These are phyloP conservation scores for Austroboletus eburneus DNA, from an alignment of 768 basidiomycete genomes.

Conservation along the genomic window DNA sequence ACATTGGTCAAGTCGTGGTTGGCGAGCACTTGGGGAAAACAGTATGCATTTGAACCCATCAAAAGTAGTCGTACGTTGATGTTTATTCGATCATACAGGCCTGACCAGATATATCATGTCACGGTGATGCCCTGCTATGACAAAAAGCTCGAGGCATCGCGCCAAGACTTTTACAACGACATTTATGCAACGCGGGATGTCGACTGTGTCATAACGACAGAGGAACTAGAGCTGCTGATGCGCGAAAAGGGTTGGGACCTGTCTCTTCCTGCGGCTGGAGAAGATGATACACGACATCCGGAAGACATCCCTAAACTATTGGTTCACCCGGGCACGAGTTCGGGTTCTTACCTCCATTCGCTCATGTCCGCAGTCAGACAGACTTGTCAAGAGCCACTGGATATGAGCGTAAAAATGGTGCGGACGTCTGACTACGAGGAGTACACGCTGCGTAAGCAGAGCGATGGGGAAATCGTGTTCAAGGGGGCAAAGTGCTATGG, in stretches of 20 bases:
- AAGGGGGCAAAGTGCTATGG: constrained; percentile 96
- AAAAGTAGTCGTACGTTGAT: neutral
- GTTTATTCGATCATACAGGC: constrained; percentile 40
- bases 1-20: constrained; percentile 90
- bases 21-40: constrained; percentile 57
- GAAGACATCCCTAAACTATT: constrained; percentile 65
- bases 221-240: constrained; percentile 85
- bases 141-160: constrained; percentile 97
- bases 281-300: constrained; percentile 29
- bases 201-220: constrained; percentile 96
- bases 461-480: constrained; percentile 65
- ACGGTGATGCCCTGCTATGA: constrained; percentile 99
- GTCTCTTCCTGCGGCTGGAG: constrained; percentile 49
- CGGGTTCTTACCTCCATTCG: constrained; percentile 88
- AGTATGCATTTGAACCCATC: constrained; percentile 43
- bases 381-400: constrained; percentile 42
- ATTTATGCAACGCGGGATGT: constrained; percentile 84
- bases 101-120: constrained; percentile 90
- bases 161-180: constrained; percentile 87
- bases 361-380: constrained; percentile 56
- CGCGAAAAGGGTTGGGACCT: constrained; percentile 80
- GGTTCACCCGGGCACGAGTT: constrained; percentile 77
- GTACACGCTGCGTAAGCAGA: constrained; percentile 46
- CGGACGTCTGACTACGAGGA: constrained; percentile 81
- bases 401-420: constrained; percentile 51